Evolutionary conservation across 2,329 filamentous ascomycete species (phyloP).

Genomic region (Annulohypoxylon truncatum): DNA sequence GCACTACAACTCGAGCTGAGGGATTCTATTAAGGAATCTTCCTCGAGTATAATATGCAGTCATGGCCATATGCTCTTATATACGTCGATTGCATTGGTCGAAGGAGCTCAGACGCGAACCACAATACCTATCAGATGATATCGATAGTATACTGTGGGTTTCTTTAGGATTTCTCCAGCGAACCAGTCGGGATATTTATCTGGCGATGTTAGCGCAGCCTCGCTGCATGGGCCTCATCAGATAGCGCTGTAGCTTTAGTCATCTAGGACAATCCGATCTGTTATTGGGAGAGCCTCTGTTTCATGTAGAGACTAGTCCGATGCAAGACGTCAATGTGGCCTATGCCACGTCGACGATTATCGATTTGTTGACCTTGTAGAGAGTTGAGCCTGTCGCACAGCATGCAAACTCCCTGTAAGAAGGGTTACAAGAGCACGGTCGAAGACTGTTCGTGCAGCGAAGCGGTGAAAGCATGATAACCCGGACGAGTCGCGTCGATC

Average conservation of each 20-base stretch:
- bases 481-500: constrained; percentile 17
- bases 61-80: constrained; percentile 28
- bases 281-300: constrained; percentile 39
- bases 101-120: constrained; percentile 5
- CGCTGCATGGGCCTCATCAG: constrained; percentile 31
- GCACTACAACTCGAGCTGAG: constrained; percentile 8
- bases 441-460: constrained; percentile 23
- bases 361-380: constrained; percentile 20
- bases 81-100: constrained; percentile 23
- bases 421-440: constrained; percentile 14
- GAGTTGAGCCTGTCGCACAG: constrained; percentile 21
- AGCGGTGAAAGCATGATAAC: constrained; percentile 33
- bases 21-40: constrained; percentile 5
- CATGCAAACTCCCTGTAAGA: constrained; percentile 22
- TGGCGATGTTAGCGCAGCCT: constrained; percentile 27
- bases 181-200: constrained; percentile 36
- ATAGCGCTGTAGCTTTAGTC: constrained; percentile 34
- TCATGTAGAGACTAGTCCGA: constrained; percentile 36
- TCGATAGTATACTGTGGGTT: constrained; percentile 16
- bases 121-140: constrained; percentile 35
- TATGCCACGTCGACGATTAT: constrained; percentile 38
- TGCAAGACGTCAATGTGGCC: constrained; percentile 30
- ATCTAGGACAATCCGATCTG: constrained; percentile 9
- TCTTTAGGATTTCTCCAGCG: constrained; percentile 9
- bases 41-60: constrained; percentile 24